Base-by-base conservation (phyloP, 148 eudicot genomes). In the Rheum nobile region DNA sequence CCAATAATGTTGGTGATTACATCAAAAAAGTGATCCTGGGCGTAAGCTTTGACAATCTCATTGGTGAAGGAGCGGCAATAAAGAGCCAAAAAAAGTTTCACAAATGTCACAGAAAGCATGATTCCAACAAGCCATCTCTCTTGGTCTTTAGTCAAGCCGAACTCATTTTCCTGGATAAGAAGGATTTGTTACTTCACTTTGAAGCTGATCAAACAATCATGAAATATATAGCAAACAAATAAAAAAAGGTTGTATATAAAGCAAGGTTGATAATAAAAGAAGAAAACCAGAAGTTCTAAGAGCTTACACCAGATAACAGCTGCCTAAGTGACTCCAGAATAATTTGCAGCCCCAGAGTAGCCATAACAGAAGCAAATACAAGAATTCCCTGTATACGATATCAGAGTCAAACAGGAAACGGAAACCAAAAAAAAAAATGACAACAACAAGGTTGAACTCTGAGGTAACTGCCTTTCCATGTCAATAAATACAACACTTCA, bases 1-100 rank as follows among this genome's bases (percentile, higher is more conserved):
- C 98, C 98, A 79, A 95, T 89, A 57, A 84, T 74, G 77, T 91
- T 91, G 50, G 98, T 91, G 76, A 95, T 89, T 78, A 95, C 98
- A 85, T 95, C 98, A 82, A 95, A 95, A 79, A 91, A 91, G 83
- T 95, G 98, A 79, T 95, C 98, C 80, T 91, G 91, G 9, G 98
- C 98, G 68, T 95, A 95, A 47, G 98, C 98, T 78, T 89, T 92
- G 68, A 95, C 98, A 71, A 95, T 95, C 87, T 90, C 91, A 80
- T 95, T 91, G 69, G 91, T 83, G 67, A 92, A 95, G 76, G 90
- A 84, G 74, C 97, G 88, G 83, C 98, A 95, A 75, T 95, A 95
- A 34, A 95, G 26, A 77, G 87, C 87, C 80, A 95, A 77, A 0
- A 89, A 42, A 31, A 95, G 87, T 80, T 95, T 95, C 19, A 95